These are phyloP conservation scores for Teratosphaeriaceae sp. DNA, from an alignment of 2,329 filamentous ascomycete genomes.

Conservation along the genomic window DNA sequence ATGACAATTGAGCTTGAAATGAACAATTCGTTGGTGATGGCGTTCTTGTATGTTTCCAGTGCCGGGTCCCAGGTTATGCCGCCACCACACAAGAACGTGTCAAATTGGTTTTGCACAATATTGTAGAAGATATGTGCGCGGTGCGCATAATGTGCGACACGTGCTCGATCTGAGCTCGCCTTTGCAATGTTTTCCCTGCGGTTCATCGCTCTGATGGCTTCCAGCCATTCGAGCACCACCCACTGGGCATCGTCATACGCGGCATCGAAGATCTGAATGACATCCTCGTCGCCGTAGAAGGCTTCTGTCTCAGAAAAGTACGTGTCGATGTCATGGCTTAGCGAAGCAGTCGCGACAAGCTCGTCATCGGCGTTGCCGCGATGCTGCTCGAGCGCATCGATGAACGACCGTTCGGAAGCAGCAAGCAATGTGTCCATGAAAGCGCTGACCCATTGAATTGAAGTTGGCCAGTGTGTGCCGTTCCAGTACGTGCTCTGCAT, in stretches of 20 bases:
- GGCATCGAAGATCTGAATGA: slow-evolving; percentile 25
- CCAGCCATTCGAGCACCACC: slow-evolving; percentile 30
- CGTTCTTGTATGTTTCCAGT: slow-evolving; percentile 83
- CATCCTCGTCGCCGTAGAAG: slow-evolving; percentile 23
- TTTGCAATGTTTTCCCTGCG: slow-evolving; percentile 20
- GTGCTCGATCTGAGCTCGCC: slow-evolving; percentile 68
- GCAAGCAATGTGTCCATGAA: slow-evolving; percentile 22
- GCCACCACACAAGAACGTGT: slow-evolving; percentile 70
- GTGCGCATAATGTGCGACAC: slow-evolving; percentile 70
- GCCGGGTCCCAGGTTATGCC: slow-evolving; percentile 90
- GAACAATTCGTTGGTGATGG: slow-evolving; percentile 91
- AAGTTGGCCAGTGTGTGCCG: slow-evolving; percentile 23
- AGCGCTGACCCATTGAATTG: slow-evolving; percentile 26
- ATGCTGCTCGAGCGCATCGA: slow-evolving; percentile 11
- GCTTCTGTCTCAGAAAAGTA: slow-evolving; percentile 23
- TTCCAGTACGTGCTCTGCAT: slow-evolving; percentile 27
- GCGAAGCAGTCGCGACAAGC: slow-evolving; percentile 8
- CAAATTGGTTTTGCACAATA: slow-evolving; percentile 72
- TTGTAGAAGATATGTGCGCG: slow-evolving; percentile 85
- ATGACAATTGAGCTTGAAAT: slow-evolving; percentile 80
- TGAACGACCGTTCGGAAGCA: slow-evolving; percentile 17
- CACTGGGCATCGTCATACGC: slow-evolving; percentile 30
- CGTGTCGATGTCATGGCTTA: slow-evolving; percentile 13
- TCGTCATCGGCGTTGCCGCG: slow-evolving; percentile 9
- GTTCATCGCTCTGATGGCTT: slow-evolving; percentile 27